Conservation (phyloP, 192 early-diverging fungal genomes). For the Rhizophagus clarus region DNA sequence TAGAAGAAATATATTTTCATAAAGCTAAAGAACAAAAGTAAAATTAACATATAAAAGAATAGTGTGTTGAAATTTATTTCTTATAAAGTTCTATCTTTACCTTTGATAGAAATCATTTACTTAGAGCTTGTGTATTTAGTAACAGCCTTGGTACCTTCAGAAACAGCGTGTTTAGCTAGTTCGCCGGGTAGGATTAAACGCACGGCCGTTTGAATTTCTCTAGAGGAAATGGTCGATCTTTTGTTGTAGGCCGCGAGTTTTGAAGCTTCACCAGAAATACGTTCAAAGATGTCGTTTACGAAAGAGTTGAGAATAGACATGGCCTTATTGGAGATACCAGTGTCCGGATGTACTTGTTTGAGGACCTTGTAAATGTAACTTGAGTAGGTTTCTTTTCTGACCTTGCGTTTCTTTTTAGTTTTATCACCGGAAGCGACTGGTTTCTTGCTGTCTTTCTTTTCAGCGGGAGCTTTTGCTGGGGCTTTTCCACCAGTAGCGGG, state of each 20-base stretch:
- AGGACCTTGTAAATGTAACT: conserved; percentile 98
- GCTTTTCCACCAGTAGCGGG: conserved; percentile 54
- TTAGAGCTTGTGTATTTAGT: conserved; percentile 93
- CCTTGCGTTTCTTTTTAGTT: conserved; percentile 67
- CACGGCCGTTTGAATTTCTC: conserved; percentile 90
- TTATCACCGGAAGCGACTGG: conserved; percentile 53
- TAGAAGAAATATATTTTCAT: no score
- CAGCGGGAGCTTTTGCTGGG: conserved; percentile 55
- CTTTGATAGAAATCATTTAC: conserved; percentile 36
- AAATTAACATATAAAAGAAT: no score
- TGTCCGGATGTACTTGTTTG: conserved; percentile 97
- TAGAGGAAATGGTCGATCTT: conserved; percentile 91
- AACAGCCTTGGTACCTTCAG: conserved; percentile 97
- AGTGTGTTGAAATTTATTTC: no score
- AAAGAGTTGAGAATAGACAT: conserved; percentile 95
- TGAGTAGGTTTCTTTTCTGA: conserved; percentile 87
- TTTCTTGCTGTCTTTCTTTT: conserved; percentile 62
- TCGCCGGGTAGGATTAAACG: conserved; percentile 76
- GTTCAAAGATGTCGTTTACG: conserved; percentile 97
- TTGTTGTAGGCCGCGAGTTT: conserved; percentile 94
- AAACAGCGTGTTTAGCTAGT: conserved; percentile 95
- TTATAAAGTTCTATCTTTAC: background rate
- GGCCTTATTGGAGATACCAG: conserved; percentile 96
- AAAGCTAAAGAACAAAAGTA: no score
- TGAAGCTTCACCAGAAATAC: conserved; percentile 82